These are phyloP conservation scores for Apophysomyces sp. DNA, from an alignment of 371 early-diverging fungal genomes.

Conservation along the genomic window DNA sequence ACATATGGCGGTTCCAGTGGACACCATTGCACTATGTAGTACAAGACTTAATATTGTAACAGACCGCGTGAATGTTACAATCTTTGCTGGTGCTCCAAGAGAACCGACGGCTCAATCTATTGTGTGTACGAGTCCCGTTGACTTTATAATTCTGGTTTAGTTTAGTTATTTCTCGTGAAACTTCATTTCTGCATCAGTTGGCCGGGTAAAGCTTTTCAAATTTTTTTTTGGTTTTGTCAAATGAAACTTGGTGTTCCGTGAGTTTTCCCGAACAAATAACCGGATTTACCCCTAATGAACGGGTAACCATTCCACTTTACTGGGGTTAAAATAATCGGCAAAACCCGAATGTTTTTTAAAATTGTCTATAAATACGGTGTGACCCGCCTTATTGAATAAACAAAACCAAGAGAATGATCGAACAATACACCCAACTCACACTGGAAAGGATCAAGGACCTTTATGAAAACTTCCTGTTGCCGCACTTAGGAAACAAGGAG, in stretches of 20 bases:
- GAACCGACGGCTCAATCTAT: background rate
- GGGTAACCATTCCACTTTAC: no score
- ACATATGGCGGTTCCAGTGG: no score
- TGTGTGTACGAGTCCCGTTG: background rate
- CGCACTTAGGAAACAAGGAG: background rate
- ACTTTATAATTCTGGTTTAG: background rate
- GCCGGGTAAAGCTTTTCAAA: no score
- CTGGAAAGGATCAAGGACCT: background rate
- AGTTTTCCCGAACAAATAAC: background rate
- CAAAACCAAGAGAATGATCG: background rate
- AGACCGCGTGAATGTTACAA: no score
- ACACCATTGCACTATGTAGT: no score
- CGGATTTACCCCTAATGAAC: no score
- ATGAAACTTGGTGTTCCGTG: no score
- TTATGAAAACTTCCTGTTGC: background rate
- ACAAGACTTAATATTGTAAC: no score
- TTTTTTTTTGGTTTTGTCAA: no score
- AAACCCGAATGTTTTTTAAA: background rate
- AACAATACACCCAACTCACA: background rate
- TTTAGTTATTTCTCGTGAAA: no score
- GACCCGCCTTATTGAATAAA: background rate
- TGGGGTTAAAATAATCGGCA: background rate
- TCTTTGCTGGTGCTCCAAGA: no score
- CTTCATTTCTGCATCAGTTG: no score
- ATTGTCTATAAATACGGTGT: background rate